Evolutionary conservation across 2,329 filamentous ascomycete species (phyloP).

Genomic region (Penicillium capsulatum): DNA sequence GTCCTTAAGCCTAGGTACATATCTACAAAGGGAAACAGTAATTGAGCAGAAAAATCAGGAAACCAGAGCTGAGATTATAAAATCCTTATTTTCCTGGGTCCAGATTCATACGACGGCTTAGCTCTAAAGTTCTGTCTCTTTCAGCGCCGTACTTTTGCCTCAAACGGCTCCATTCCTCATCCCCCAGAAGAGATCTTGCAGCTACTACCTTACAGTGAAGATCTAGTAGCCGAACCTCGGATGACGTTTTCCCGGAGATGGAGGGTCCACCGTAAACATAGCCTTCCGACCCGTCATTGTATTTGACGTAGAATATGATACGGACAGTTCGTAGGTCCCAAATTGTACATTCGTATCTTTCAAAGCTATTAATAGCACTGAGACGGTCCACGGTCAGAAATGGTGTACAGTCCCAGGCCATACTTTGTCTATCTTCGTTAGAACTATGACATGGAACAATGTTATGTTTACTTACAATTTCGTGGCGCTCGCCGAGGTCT

Average conservation of each 20-base stretch:
- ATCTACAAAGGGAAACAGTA: background rate
- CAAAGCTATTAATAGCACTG: background rate
- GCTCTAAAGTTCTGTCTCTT: background rate
- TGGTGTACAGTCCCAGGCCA: background rate
- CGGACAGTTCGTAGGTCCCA: background rate
- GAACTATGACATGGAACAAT: background rate
- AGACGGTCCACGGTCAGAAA: background rate
- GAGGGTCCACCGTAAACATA: background rate
- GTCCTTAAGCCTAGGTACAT: background rate
- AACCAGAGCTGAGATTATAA: background rate
- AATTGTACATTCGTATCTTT: background rate
- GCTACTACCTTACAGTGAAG: background rate
- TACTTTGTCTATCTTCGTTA: background rate
- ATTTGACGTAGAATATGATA: constrained; percentile 1
- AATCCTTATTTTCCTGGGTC: background rate
- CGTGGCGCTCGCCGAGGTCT: background rate
- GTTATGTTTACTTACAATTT: background rate
- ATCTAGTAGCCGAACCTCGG: background rate
- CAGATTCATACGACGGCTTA: background rate
- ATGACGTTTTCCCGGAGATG: background rate
- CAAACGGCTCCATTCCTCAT: background rate
- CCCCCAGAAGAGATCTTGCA: background rate
- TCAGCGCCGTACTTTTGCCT: background rate
- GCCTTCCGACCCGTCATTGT: background rate
- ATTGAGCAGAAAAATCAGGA: background rate